Base-by-base conservation (phyloP, 768 basidiomycete species). In the Termitomyces heimii region DNA sequence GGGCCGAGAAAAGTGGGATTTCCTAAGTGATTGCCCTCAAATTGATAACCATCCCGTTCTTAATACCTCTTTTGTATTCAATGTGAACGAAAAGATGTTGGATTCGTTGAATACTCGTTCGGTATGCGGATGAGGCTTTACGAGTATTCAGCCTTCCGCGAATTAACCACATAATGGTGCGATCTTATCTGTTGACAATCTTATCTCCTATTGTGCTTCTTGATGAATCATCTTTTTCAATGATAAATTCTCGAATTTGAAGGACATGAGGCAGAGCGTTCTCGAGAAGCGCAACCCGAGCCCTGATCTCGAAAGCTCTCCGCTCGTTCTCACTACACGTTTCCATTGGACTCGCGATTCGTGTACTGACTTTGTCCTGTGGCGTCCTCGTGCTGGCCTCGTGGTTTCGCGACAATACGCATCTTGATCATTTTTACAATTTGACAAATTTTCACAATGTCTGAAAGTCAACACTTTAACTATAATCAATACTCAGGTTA, bases 401-500 rank as follows among this genome's bases (percentile, higher is more conserved):
- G 32, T 54, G 53, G 18, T 32, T 43, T 34, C 5, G 12, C 18
- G 29, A 45, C 16, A 24, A 45, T 35, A 18, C 24, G 42, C 18
- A 35, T 24, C 34, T 44, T 26, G 18, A n/a, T 10, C 22, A 13
- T 10, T 1, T 9, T 26, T 16, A n/a, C 18, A 32, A 45, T 18
- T 35, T 31, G 9, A 3, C 16, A 8, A 24, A 35, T 45, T 34
- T 34, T 5, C 7, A 10, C 4, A 2, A 44, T 44, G 53, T 28
- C 42, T 54, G 24, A 13, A 45, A 16, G 10, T 14, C 53, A 34
- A 5, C 4, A 13, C 13, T 12, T 29, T 26, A 10, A 35, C 35
- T 55, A 28, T 28, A 32, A 58, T 22, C 67, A 71, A 22, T 63
- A 72, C 51, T 66, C 69, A 14, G 71, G 72, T 5, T 64, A 58